A percentile compares a stretch with the other conserved stretches of the same genome.
These are phyloP conservation scores for Solanum hybrid DNA, from an alignment of 305 asterid species.

Conservation along the genomic window DNA sequence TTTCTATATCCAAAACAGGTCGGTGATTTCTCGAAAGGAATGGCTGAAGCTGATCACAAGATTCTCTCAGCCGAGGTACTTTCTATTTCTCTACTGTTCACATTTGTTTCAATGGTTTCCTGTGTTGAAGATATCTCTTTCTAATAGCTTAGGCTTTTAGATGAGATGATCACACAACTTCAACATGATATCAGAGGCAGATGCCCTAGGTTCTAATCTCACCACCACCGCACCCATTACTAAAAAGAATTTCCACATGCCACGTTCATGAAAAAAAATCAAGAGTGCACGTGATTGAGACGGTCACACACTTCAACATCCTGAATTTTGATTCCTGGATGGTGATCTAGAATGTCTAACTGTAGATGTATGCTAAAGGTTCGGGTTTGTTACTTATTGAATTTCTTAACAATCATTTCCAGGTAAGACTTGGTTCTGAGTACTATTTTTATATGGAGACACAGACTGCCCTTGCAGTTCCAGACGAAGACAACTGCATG, in stretches of 20 bases:
- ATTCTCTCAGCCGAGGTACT: constrained; percentile 72
- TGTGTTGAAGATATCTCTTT: no score
- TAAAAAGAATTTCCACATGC: no score
- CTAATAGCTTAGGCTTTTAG: no score
- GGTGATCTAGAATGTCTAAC: background rate
- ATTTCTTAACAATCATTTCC: background rate
- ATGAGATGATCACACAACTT: background rate
- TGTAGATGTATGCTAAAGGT: background rate
- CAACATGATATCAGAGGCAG: background rate
- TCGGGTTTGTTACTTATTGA: background rate
- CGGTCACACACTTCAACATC: background rate
- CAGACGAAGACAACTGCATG: background rate
- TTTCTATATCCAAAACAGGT: constrained; percentile 30
- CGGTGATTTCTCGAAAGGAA: constrained; percentile 79
- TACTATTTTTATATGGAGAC: constrained; percentile 1
- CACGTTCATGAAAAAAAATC: no score
- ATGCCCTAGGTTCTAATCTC: background rate
- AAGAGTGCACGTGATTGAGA: no score
- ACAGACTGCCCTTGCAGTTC: background rate
- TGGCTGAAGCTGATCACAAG: constrained; percentile 91
- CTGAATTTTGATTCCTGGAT: background rate
- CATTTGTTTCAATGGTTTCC: background rate
- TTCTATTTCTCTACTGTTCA: background rate
- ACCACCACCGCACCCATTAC: background rate
- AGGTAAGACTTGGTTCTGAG: background rate